Conservation (phyloP, 2,329 filamentous ascomycete species). For the Calonectria montana region DNA sequence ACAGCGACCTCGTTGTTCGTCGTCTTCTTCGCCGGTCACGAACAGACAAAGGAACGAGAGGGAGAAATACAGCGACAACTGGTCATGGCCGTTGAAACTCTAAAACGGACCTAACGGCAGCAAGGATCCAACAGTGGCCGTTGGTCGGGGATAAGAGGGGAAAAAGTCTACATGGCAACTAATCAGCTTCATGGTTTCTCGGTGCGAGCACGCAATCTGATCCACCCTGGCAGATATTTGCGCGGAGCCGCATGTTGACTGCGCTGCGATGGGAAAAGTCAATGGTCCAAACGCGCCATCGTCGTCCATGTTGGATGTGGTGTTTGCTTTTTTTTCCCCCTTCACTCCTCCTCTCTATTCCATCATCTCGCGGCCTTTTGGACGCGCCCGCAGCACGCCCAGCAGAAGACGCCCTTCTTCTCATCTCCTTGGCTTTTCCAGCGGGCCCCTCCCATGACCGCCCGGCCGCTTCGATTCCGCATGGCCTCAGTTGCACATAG, state of each 20-base stretch:
- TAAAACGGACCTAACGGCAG: not conserved
- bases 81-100: not conserved
- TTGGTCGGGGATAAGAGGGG: not conserved
- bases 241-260: slow-evolving; percentile 18
- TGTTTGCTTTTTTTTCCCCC: slow-evolving; percentile 6
- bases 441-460: not conserved
- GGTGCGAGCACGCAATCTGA: slow-evolving; percentile 40
- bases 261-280: not conserved
- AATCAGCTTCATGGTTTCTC: not conserved
- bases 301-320: not conserved
- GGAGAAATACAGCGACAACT: not conserved
- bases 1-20: not conserved
- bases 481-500: slow-evolving; percentile 1
- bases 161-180: slow-evolving; percentile 7
- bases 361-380: not conserved
- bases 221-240: slow-evolving; percentile 35
- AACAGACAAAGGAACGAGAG: not conserved
- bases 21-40: not conserved
- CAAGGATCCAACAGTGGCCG: not conserved
- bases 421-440: not conserved
- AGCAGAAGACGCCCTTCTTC: not conserved
- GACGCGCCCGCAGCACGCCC: not conserved
- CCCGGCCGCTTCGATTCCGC: not conserved
- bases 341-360: not conserved
- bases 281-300: not conserved